phyloP scores from a whole-genome alignment of 768 basidiomycete species.

The Boletus sp. region DNA sequence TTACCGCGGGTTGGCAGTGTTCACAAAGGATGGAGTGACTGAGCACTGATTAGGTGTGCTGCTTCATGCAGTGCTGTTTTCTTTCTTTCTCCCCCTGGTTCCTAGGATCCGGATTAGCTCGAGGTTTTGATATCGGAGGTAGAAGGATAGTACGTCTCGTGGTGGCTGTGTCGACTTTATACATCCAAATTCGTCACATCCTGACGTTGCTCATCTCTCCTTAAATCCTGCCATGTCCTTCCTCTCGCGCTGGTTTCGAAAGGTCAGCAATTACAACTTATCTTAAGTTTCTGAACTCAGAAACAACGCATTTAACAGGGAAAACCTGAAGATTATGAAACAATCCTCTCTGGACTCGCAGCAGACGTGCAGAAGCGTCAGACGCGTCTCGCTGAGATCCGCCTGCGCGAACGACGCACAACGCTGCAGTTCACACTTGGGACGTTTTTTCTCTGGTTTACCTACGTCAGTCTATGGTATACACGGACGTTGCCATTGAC shows the following conservation, averaged over 20 bases:
- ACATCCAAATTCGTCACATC: conserved; percentile 16
- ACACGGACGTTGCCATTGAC: conserved; percentile 48
- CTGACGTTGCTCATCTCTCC: conserved; percentile 3
- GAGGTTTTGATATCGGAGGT: too few relatives aligned
- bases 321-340: conserved; percentile 67
- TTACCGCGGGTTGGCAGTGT: too few relatives aligned
- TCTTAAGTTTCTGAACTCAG: neutral
- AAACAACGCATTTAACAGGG: conserved; percentile 7
- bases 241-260: conserved; percentile 28
- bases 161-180: conserved; percentile 23
- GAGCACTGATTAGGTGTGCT: too few relatives aligned
- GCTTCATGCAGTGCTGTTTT: too few relatives aligned
- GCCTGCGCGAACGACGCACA: conserved; percentile 78
- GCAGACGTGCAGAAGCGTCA: conserved; percentile 72
- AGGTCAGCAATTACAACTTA: conserved; percentile 16
- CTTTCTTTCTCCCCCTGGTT: too few relatives aligned
- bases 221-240: conserved; percentile 27
- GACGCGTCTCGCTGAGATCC: conserved; percentile 74
- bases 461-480: conserved; percentile 77
- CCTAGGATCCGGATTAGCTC: too few relatives aligned
- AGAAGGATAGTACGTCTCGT: neutral
- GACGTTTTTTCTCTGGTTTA: conserved; percentile 69
- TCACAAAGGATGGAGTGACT: too few relatives aligned
- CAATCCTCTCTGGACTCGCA: conserved; percentile 64
- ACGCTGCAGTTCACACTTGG: conserved; percentile 78